Conservation (phyloP, 352 stramenopile species). For the Pilasporangium apinafurcum region DNA sequence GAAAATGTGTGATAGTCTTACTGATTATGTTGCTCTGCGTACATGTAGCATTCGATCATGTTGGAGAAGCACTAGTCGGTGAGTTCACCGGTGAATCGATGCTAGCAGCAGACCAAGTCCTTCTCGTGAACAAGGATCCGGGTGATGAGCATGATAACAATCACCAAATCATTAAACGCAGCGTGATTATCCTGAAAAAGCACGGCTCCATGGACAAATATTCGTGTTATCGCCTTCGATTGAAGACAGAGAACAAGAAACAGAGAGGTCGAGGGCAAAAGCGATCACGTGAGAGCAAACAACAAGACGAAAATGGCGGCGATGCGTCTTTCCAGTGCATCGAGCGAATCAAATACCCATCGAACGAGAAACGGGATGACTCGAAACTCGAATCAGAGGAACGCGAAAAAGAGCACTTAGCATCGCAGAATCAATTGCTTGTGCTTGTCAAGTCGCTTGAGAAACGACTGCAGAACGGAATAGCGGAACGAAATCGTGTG, state of each 20-base stretch:
- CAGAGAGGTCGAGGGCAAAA: slow-evolving; percentile 17
- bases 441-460: slow-evolving; percentile 37
- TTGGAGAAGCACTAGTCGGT: slow-evolving; percentile 26
- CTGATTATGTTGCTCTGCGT: too few relatives aligned
- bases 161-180: slow-evolving; percentile 31
- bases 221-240: slow-evolving; percentile 29
- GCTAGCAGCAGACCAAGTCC: slow-evolving; percentile 13
- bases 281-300: slow-evolving; percentile 15
- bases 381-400: background rate
- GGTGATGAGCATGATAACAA: slow-evolving; percentile 2
- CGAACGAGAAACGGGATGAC: slow-evolving; percentile 6
- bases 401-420: background rate
- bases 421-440: slow-evolving; percentile 28
- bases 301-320: background rate
- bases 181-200: slow-evolving; percentile 40
- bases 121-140: slow-evolving; percentile 15
- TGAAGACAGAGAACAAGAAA: slow-evolving; percentile 15
- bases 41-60: slow-evolving; percentile 36
- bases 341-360: slow-evolving; percentile 47
- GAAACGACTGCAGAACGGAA: slow-evolving; percentile 24
- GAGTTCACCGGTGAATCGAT: slow-evolving; percentile 18
- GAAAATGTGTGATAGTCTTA: too few relatives aligned
- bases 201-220: slow-evolving; percentile 13
- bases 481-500: slow-evolving; percentile 28
- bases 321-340: slow-evolving; percentile 29